A percentile compares a stretch with the other conserved stretches of the same genome.
These are phyloP conservation scores for Penicillium cinerascens DNA, from an alignment of 495 filamentous ascomycete genomes.

Conservation along the genomic window DNA sequence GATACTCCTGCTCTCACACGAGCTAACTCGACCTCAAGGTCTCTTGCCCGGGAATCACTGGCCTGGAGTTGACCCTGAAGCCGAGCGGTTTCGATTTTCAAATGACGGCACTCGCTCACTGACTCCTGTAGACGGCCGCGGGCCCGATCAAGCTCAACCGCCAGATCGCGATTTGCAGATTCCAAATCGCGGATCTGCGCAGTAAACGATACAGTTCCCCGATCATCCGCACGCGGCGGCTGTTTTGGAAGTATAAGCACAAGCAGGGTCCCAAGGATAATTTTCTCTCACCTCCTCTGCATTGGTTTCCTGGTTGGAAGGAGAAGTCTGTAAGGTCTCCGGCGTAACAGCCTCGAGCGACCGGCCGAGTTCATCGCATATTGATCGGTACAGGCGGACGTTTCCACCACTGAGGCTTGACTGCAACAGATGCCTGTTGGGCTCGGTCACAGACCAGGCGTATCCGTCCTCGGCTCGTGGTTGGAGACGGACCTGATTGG, in stretches of 20 bases:
- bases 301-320: not conserved
- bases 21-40: not conserved
- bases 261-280: no score
- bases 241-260: not conserved
- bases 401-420: not conserved
- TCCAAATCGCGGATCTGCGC: not conserved
- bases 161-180: not conserved
- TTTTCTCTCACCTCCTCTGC: no score
- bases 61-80: not conserved
- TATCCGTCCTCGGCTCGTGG: not conserved
- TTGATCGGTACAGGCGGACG: not conserved
- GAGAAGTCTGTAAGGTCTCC: not conserved
- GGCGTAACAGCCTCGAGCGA: not conserved
- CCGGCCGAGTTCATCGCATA: not conserved
- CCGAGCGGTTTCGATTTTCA: not conserved
- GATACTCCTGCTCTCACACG: not conserved
- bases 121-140: not conserved
- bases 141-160: not conserved
- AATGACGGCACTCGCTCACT: not conserved
- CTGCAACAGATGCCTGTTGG: not conserved
- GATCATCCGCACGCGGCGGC: no score
- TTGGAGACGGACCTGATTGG: not conserved
- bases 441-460: conserved; percentile 1
- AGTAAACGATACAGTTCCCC: not conserved
- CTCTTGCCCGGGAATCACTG: not conserved